These are phyloP conservation scores for Verticillium nonalfalfae DNA, from an alignment of 2,329 filamentous ascomycete genomes.

Conservation along the genomic window DNA sequence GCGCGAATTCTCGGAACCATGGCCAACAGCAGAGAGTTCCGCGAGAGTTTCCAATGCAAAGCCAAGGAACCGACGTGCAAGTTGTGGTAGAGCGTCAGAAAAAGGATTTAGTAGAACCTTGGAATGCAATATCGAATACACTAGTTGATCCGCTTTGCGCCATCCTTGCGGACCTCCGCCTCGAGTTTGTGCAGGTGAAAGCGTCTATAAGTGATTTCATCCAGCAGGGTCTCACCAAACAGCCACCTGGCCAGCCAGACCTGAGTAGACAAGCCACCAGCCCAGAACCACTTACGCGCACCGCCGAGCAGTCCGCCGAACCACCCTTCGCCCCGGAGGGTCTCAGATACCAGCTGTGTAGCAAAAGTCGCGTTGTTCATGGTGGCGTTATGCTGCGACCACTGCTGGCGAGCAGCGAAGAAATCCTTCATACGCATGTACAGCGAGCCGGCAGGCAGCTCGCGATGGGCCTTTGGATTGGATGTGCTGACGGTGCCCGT, in stretches of 20 bases:
- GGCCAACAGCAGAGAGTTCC: conserved; percentile 62
- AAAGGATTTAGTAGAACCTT: neutral
- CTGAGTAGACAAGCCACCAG: conserved; percentile 20
- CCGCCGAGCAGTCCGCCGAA: conserved; percentile 23
- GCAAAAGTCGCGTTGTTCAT: conserved; percentile 39
- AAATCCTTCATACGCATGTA: conserved; percentile 39
- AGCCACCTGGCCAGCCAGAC: conserved; percentile 21
- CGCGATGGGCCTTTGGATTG: conserved; percentile 28
- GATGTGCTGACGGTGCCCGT: conserved; percentile 46
- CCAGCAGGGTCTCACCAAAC: conserved; percentile 20
- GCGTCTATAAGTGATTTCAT: conserved; percentile 19
- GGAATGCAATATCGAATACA: neutral
- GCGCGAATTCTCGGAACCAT: conserved; percentile 58
- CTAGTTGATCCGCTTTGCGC: neutral
- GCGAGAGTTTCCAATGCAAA: conserved; percentile 60
- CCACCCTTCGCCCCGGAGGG: conserved; percentile 31
- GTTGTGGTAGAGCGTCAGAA: conserved; percentile 5
- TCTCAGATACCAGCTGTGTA: conserved; percentile 30
- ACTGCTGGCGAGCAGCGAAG: conserved; percentile 38
- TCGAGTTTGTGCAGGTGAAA: conserved; percentile 32
- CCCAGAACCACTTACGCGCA: conserved; percentile 26
- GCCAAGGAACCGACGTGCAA: conserved; percentile 33
- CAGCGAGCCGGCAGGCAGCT: conserved; percentile 36
- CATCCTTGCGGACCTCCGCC: neutral
- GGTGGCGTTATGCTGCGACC: conserved; percentile 40